Conservation (phyloP, 2,329 filamentous ascomycete genomes). For the Pyrenophora graminea region DNA sequence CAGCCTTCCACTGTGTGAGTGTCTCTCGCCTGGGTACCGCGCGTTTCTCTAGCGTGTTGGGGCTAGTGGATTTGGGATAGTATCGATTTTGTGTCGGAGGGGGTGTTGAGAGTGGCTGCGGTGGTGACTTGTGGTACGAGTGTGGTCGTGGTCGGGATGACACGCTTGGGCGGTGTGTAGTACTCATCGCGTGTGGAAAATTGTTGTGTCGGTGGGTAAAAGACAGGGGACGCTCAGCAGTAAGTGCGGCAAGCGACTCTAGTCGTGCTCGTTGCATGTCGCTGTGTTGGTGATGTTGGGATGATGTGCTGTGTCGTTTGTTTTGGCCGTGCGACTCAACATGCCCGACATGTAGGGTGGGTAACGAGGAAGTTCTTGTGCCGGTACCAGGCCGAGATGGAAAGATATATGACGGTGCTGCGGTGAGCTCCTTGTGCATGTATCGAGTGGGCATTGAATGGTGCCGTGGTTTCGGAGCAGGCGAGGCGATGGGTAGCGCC, state of each 20-base stretch:
- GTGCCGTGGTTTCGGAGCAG: not conserved
- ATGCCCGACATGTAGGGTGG: not conserved
- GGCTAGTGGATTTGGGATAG: not conserved
- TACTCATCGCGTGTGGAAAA: not conserved
- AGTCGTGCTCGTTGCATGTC: conserved; percentile 1
- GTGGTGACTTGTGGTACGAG: not conserved
- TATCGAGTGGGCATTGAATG: not conserved
- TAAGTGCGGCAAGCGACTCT: conserved; percentile 8
- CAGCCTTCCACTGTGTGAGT: conserved; percentile 29
- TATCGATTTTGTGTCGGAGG: not conserved
- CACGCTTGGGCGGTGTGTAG: not conserved
- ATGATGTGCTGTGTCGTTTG: not conserved
- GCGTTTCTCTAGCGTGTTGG: not conserved
- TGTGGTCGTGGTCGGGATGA: not conserved
- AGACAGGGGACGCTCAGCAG: not conserved
- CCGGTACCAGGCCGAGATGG: not conserved
- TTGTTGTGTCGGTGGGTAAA: not conserved
- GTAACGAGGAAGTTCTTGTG: not conserved
- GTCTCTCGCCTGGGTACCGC: conserved; percentile 24
- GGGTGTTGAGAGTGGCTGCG: not conserved
- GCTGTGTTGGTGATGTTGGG: not conserved
- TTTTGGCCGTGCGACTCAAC: not conserved
- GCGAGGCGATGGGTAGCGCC: conserved; percentile 6
- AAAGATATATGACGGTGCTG: not conserved
- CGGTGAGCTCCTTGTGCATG: not conserved